A percentile compares a stretch with the other conserved stretches of the same genome.
Conservation (phyloP, 495 filamentous ascomycete genomes). For the Jackrogersella minutella region DNA sequence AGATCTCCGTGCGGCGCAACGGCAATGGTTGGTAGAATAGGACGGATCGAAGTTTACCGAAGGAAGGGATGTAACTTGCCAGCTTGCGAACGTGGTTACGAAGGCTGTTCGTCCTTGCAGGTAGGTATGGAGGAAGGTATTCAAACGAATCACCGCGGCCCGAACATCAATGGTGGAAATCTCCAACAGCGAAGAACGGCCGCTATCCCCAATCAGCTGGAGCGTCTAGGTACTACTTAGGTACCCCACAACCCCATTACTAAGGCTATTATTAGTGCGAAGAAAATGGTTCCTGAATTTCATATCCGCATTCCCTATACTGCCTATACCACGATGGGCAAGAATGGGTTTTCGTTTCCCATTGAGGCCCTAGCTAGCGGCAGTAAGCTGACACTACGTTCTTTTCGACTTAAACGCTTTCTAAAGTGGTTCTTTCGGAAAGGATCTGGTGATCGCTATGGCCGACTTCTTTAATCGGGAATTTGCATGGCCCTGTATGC, state of each 20-base stretch:
- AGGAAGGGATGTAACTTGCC: too few relatives aligned
- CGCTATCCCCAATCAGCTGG: conserved; percentile 27
- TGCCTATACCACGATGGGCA: neutral
- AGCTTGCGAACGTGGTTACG: too few relatives aligned
- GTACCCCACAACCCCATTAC: conserved; percentile 25
- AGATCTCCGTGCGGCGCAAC: neutral
- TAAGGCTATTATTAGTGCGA: conserved; percentile 19
- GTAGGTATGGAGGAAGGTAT: neutral
- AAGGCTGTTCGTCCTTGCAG: neutral
- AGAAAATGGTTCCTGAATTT: conserved; percentile 1
- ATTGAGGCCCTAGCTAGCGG: neutral
- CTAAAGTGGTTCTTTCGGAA: neutral
- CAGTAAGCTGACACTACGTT: neutral
- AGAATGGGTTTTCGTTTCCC: neutral
- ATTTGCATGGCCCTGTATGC: neutral
- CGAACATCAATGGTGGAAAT: neutral
- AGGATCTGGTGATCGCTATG: conserved; percentile 2
- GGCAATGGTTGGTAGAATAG: neutral
- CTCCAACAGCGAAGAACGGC: conserved; percentile 25
- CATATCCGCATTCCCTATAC: neutral
- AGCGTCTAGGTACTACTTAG: neutral
- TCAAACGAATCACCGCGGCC: neutral
- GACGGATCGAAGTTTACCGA: neutral
- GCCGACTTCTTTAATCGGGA: conserved; percentile 4
- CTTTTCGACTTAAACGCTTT: neutral